Conservation (phyloP, 169 alveolate species). For the Ichthyophthirius multifiliis region DNA sequence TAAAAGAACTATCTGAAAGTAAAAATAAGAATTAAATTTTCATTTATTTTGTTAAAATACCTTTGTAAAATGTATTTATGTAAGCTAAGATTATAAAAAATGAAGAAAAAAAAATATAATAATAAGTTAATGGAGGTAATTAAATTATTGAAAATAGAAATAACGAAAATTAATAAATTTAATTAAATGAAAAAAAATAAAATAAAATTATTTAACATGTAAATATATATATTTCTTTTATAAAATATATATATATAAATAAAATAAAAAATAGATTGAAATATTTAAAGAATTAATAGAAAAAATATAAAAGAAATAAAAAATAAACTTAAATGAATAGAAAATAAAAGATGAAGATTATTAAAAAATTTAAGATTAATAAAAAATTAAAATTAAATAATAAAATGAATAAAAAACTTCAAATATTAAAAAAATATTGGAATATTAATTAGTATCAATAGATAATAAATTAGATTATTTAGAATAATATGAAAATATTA, state of each 20-base stretch:
- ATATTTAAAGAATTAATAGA: no score
- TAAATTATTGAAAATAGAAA: conserved; percentile 12
- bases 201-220: no score
- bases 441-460: conserved; percentile 33
- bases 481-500: conserved; percentile 41
- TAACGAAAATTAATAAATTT: no score
- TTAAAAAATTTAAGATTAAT: conserved; percentile 35
- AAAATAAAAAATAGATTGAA: no score
- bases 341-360: conserved; percentile 44
- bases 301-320: conserved; percentile 27
- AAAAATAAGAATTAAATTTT: conserved; percentile 26
- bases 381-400: conserved; percentile 39
- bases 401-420: no score
- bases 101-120: background rate
- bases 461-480: conserved; percentile 32
- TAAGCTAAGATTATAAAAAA: background rate
- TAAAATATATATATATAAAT: no score
- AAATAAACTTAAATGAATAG: conserved; percentile 38
- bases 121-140: background rate
- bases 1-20: conserved; percentile 28
- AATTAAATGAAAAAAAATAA: no score
- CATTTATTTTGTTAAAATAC: conserved; percentile 15
- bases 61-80: background rate
- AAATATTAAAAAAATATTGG: background rate
- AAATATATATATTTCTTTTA: no score